Base-by-base conservation (phyloP, 2,329 filamentous ascomycete species). In the Coniochaeta pulveracea region DNA sequence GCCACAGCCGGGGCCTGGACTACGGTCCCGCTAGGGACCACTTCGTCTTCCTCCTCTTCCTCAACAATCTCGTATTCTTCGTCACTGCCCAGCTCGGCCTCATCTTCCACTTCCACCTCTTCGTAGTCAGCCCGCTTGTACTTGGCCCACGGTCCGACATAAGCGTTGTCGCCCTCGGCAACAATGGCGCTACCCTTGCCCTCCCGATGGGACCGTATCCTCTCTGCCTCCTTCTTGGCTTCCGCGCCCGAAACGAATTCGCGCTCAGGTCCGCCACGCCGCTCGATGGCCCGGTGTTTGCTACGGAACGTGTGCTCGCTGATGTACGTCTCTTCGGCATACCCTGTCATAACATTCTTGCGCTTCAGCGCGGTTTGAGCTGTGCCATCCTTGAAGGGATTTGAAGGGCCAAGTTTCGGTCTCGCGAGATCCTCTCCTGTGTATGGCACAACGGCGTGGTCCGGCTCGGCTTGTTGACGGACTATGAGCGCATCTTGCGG, bases 81-180 rank as follows among this genome's bases (percentile, higher is more conserved):
- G 41, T 84, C 82, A 45, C 78, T 84, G 5, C 72, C 80, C 26
- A 93, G 65, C 54, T 85, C 74, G 31, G 72, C 76, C 41, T 82
- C 84, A 27, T 76, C 81, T n/a, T 76, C 75, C 31, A 66, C 63
- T 38, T 73, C 76, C 12, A 84, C 76, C 37, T 82, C 72, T 43
- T 86, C 80, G 46, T 82, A 80, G 42, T 88, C 76, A 32, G 77
- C 65, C 41, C 76, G 68, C 46, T 69, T 69, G 50, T 93, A 94
- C 52, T 71, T 78, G 7, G 91, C 93, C 93, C 93, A 98, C 0
- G 91, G 93, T 0, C 93, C 93, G 23, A 93, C 72, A 56, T 98
- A 98, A 28, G 86, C 80, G 34, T 80, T 80, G 6, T 85, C 77
- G 1, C 91, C 91, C 47, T 94, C 88, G 0, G 88, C 80, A 24